phyloP scores from a whole-genome alignment of 441 rosid genomes.

The Mallotus japonicus region DNA sequence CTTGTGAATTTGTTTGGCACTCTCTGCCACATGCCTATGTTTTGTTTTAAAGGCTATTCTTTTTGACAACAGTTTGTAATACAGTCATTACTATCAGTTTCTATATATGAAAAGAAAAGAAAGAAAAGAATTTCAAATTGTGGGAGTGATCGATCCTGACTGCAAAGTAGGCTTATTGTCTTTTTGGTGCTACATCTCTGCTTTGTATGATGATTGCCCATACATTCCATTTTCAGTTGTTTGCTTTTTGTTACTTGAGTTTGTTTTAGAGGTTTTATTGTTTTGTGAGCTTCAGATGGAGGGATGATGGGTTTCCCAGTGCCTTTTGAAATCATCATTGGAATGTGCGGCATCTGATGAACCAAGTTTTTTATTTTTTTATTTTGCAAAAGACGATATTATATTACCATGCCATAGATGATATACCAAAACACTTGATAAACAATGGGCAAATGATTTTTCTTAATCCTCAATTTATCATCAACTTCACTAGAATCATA shows the following conservation, averaged over 20 bases:
- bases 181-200: background rate
- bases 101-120: background rate
- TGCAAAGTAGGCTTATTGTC: background rate
- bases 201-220: no score
- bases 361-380: background rate
- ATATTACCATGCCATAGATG: background rate
- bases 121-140: no score
- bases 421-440: background rate
- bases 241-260: background rate
- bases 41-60: background rate
- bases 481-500: background rate
- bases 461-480: background rate
- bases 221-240: background rate
- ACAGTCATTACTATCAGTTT: constrained; percentile 1
- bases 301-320: background rate
- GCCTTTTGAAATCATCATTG: background rate
- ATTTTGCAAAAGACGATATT: no score
- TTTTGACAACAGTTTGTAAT: background rate
- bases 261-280: background rate
- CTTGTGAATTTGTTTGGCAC: background rate
- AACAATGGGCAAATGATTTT: background rate
- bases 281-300: background rate
- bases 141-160: background rate
- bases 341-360: background rate
- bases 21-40: background rate